These are phyloP conservation scores for Dendrostoma leiphaemia DNA, from an alignment of 2,329 filamentous ascomycete species.

Conservation along the genomic window DNA sequence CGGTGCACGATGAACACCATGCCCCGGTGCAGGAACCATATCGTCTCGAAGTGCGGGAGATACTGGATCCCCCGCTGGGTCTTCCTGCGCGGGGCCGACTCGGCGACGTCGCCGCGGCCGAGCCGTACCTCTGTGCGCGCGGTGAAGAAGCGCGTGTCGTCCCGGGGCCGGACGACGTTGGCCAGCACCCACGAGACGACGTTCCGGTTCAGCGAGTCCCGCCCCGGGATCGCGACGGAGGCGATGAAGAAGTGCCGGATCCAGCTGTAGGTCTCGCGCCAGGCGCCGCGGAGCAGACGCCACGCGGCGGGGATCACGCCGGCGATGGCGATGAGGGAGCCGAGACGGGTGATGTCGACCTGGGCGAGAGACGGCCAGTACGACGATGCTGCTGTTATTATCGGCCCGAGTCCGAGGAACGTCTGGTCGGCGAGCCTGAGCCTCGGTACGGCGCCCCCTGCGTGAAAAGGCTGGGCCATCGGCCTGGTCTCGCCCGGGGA, in stretches of 20 bases:
- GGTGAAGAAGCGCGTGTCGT: slow-evolving; percentile 39
- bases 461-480: slow-evolving; percentile 19
- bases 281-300: slow-evolving; percentile 34
- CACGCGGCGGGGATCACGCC: slow-evolving; percentile 39
- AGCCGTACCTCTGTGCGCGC: slow-evolving; percentile 38
- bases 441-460: slow-evolving; percentile 13
- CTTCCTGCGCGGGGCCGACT: slow-evolving; percentile 37
- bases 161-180: slow-evolving; percentile 34
- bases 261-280: slow-evolving; percentile 38
- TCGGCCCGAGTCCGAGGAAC: background rate
- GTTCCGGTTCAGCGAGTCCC: slow-evolving; percentile 44
- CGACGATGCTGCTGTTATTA: background rate
- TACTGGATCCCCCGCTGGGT: slow-evolving; percentile 41
- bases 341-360: slow-evolving; percentile 43
- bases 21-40: slow-evolving; percentile 49
- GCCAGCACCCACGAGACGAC: slow-evolving; percentile 44
- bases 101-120: slow-evolving; percentile 32
- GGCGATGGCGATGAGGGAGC: slow-evolving; percentile 42
- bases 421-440: slow-evolving; percentile 6
- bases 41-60: slow-evolving; percentile 41
- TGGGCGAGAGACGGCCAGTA: slow-evolving; percentile 12
- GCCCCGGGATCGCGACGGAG: slow-evolving; percentile 40
- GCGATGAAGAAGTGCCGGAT: slow-evolving; percentile 42
- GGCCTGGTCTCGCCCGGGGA: background rate
- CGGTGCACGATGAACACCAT: slow-evolving; percentile 44